phyloP scores from a whole-genome alignment of 331 rosid genomes.

The Acacia pycnantha region DNA sequence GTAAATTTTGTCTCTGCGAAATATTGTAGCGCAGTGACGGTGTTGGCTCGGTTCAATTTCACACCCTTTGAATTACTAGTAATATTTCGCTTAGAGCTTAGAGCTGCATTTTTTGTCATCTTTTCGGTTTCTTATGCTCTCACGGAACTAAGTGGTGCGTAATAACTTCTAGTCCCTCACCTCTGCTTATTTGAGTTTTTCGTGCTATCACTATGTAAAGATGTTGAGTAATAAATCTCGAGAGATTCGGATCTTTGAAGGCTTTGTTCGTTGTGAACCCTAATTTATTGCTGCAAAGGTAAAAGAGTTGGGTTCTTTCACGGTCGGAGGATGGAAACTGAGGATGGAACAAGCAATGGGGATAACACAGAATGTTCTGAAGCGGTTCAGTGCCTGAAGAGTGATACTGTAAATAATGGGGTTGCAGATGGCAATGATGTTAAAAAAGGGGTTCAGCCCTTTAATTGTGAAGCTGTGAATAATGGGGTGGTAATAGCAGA shows the following conservation, averaged over 20 bases:
- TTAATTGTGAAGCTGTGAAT: constrained; percentile 38
- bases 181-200: constrained; percentile 27
- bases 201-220: constrained; percentile 12
- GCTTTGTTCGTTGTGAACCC: constrained; percentile 53
- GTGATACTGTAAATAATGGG: constrained; percentile 35
- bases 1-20: background rate
- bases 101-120: constrained; percentile 6
- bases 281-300: constrained; percentile 41
- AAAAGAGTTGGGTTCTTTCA: constrained; percentile 29
- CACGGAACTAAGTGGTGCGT: constrained; percentile 8
- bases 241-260: constrained; percentile 32
- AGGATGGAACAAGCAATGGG: background rate
- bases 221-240: constrained; percentile 29
- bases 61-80: background rate
- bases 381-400: constrained; percentile 33
- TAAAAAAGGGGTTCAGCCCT: constrained; percentile 11
- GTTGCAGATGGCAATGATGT: constrained; percentile 26
- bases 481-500: constrained; percentile 33
- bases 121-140: constrained; percentile 8
- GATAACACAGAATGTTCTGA: constrained; percentile 13
- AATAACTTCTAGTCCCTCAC: background rate
- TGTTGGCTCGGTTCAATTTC: constrained; percentile 18
- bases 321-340: background rate
- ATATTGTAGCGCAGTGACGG: background rate
- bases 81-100: background rate